A percentile compares a stretch with the other conserved stretches of the same genome.
Conservation (phyloP, 2,329 filamentous ascomycete genomes). For the Diaporthe destruens region DNA sequence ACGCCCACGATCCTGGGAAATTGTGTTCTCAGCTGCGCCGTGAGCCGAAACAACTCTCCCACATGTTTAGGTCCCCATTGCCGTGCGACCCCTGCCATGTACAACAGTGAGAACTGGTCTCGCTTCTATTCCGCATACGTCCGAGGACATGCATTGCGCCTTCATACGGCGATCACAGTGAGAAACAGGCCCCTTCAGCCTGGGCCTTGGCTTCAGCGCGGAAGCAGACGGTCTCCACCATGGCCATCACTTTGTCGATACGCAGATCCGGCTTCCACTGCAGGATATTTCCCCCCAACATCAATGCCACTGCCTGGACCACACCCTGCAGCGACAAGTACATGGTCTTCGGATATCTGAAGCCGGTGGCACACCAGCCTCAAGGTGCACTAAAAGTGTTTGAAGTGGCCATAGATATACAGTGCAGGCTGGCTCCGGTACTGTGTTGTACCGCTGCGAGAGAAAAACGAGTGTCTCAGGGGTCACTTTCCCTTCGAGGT, state of each 20-base stretch:
- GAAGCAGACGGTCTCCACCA: conserved; percentile 33
- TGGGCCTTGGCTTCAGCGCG: conserved; percentile 21
- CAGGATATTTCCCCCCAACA: conserved; percentile 43
- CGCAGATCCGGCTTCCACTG: conserved; percentile 38
- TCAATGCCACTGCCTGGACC: conserved; percentile 42
- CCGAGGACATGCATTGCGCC: too few species aligned
- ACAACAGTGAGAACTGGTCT: conserved; percentile 40
- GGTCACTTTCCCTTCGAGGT: conserved; percentile 42
- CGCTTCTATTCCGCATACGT: too few species aligned
- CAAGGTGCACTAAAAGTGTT: conserved; percentile 41
- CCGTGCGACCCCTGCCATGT: conserved; percentile 40
- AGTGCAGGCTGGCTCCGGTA: conserved; percentile 39
- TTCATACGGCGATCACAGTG: too few species aligned
- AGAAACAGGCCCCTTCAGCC: neutral
- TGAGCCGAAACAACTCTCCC: conserved; percentile 37
- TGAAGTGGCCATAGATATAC: conserved; percentile 41
- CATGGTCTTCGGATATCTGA: conserved; percentile 40
- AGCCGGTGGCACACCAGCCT: conserved; percentile 41
- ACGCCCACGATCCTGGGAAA: conserved; percentile 42
- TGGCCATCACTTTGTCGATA: conserved; percentile 41
- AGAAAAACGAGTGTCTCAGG: conserved; percentile 42
- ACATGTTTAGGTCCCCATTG: conserved; percentile 39
- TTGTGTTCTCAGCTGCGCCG: conserved; percentile 34
- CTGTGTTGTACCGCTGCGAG: conserved; percentile 40
- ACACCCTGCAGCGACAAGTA: conserved; percentile 40